These are phyloP conservation scores for Massospora cicadina DNA, from an alignment of 371 early-diverging fungal genomes.

Conservation along the genomic window DNA sequence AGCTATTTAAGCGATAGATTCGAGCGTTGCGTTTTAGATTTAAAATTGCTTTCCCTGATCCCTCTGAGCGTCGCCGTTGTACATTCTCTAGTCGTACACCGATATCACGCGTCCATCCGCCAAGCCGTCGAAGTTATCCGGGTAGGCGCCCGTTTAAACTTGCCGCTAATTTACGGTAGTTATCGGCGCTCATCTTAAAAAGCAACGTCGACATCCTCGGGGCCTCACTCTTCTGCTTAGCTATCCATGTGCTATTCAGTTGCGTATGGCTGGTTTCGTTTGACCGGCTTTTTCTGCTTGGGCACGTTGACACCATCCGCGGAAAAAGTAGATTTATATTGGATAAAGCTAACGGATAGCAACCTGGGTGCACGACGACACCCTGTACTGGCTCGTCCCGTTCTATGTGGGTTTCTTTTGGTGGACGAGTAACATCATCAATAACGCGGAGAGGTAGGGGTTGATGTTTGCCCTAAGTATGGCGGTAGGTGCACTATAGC, in stretches of 20 bases:
- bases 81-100: slow-evolving; percentile 6
- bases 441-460: slow-evolving; percentile 8
- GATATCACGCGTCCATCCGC: neutral
- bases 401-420: slow-evolving; percentile 1
- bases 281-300: slow-evolving; percentile 8
- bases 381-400: neutral
- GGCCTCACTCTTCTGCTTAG: neutral
- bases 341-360: neutral
- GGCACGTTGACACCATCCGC: neutral
- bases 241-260: neutral
- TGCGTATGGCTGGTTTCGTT: slow-evolving; percentile 2
- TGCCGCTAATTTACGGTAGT: neutral
- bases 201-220: neutral
- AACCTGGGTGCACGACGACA: neutral
- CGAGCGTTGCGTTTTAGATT: neutral
- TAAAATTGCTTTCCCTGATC: neutral
- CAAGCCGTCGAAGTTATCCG: slow-evolving; percentile 4
- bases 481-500: slow-evolving; percentile 1
- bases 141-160: neutral
- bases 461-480: neutral
- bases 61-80: neutral
- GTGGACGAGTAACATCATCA: slow-evolving; percentile 7
- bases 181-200: neutral
- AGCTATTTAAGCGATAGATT: neutral
- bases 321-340: neutral